phyloP scores from a whole-genome alignment of 257 asterid genomes.

The Gentiana dahurica region DNA sequence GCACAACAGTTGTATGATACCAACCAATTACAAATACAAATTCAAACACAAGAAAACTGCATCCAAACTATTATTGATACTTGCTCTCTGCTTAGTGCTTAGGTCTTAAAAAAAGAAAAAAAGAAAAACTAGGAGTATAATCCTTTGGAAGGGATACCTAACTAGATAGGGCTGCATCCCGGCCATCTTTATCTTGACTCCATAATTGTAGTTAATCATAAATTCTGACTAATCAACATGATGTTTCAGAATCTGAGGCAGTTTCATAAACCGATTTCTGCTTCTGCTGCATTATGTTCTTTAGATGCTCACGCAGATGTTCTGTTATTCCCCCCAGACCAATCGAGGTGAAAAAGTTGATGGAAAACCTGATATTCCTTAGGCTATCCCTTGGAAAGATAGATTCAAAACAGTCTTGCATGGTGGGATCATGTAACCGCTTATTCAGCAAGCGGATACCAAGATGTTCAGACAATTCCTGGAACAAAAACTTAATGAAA shows the following conservation, averaged over 20 bases:
- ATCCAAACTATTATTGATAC: too few relatives aligned
- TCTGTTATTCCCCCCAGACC: conserved; percentile 89
- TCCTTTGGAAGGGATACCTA: too few relatives aligned
- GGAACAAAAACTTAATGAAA: conserved; percentile 87
- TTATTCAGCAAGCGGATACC: conserved; percentile 71
- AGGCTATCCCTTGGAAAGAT: conserved; percentile 81
- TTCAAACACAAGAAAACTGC: too few relatives aligned
- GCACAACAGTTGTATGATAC: too few relatives aligned
- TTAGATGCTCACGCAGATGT: conserved; percentile 66
- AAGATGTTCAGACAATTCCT: conserved; percentile 89
- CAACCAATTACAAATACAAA: too few relatives aligned
- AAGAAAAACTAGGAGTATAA: too few relatives aligned
- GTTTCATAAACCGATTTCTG: conserved; percentile 55
- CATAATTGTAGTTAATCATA: too few relatives aligned
- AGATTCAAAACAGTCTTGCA: conserved; percentile 82
- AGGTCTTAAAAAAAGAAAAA: too few relatives aligned
- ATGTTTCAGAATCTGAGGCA: background rate
- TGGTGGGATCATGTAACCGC: conserved; percentile 59
- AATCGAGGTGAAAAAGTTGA: conserved; percentile 84
- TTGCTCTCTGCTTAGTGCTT: too few relatives aligned
- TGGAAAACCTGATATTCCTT: conserved; percentile 67
- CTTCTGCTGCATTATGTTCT: conserved; percentile 92
- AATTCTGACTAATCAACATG: too few relatives aligned
- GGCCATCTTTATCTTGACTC: too few relatives aligned
- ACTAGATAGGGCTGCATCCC: too few relatives aligned